Evolutionary conservation across 2,329 filamentous ascomycete genomes (phyloP).

Genomic region (Blastomyces parvus): DNA sequence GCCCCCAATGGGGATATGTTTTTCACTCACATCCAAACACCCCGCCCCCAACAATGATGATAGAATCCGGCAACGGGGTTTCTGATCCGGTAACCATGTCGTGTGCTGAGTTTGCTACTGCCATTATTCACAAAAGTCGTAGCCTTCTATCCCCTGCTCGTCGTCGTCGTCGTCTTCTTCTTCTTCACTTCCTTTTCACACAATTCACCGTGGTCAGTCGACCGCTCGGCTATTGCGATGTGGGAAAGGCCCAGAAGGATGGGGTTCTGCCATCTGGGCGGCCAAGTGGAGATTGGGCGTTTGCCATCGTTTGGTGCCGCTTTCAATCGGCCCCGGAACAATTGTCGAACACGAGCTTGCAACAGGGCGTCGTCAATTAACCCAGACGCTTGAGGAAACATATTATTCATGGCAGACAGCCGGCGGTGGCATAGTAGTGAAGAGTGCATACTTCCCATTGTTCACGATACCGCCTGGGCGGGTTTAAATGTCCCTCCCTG

Average conservation of each 20-base stretch:
- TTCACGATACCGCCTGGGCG: not conserved
- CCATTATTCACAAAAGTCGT: not conserved
- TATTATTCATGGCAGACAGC: not conserved
- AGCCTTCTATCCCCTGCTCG: not conserved
- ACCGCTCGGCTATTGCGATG: not conserved
- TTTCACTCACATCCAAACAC: slow-evolving; percentile 35
- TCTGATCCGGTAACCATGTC: not conserved
- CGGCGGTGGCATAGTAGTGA: not conserved
- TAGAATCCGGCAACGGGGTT: slow-evolving; percentile 26
- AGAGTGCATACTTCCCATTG: not conserved
- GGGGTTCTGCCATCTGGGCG: not conserved
- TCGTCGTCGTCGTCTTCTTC: not conserved
- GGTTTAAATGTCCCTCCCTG: not conserved
- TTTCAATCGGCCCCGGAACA: not conserved
- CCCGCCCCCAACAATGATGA: slow-evolving; percentile 36
- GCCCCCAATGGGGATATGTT: not conserved
- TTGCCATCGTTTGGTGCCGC: slow-evolving; percentile 2
- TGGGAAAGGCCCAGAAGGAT: not conserved
- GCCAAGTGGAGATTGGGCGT: slow-evolving; percentile 4
- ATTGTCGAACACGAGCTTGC: not conserved
- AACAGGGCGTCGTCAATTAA: not conserved
- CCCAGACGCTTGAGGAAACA: not conserved
- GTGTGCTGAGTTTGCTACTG: not conserved
- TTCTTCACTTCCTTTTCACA: slow-evolving; percentile 1
- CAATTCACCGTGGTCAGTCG: not conserved